Conservation (phyloP, 2,329 filamentous ascomycete genomes). For the Xylariaceae sp. region DNA sequence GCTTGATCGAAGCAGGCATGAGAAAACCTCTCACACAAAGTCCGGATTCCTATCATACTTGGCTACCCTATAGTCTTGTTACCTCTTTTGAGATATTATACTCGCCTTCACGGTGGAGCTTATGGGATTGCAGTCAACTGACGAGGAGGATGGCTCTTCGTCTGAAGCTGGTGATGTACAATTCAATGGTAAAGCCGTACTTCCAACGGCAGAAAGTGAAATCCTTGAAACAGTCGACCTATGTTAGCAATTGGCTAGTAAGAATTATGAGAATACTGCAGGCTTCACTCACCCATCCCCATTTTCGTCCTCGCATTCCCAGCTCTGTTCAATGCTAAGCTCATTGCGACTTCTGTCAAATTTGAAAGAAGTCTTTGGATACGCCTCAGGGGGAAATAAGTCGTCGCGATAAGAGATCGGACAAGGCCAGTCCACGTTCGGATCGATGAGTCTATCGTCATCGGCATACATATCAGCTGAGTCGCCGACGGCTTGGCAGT, state of each 20-base stretch:
- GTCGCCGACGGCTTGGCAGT: slow-evolving; percentile 4
- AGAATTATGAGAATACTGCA: neutral
- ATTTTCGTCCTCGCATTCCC: slow-evolving; percentile 10
- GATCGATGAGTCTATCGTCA: slow-evolving; percentile 4
- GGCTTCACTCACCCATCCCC: slow-evolving; percentile 7
- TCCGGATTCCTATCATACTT: no score
- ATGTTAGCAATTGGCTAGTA: neutral
- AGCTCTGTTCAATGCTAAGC: slow-evolving; percentile 5
- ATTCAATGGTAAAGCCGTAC: slow-evolving; percentile 3
- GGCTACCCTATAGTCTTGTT: neutral
- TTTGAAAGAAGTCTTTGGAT: slow-evolving; percentile 11
- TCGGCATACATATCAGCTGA: neutral
- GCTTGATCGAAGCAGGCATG: no score
- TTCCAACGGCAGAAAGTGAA: slow-evolving; percentile 2
- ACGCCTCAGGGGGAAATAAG: slow-evolving; percentile 10
- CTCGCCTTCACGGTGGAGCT: slow-evolving; percentile 1
- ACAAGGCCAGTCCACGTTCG: slow-evolving; percentile 4
- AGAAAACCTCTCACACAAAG: no score
- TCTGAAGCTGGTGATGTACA: slow-evolving; percentile 1
- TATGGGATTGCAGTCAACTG: slow-evolving; percentile 3
- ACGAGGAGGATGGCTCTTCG: neutral
- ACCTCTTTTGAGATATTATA: neutral
- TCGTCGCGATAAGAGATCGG: slow-evolving; percentile 13
- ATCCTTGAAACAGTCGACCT: neutral
- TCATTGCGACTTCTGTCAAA: slow-evolving; percentile 9